These are phyloP conservation scores for Paramecium tetraurelia DNA, from an alignment of 73 alveolate genomes.

Conservation along the genomic window DNA sequence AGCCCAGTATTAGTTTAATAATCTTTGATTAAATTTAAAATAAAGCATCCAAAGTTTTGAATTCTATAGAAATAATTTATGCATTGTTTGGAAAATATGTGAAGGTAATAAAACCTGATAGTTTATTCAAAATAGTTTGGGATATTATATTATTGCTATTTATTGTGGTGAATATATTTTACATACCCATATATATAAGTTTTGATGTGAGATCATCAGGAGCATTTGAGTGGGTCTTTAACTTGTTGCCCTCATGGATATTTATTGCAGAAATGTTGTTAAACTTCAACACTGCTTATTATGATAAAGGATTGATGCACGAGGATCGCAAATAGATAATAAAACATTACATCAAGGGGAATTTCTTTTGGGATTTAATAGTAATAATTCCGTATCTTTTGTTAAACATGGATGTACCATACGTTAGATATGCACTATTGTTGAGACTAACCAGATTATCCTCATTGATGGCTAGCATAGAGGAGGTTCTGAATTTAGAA, in stretches of 20 bases:
- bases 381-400: constrained; percentile 65
- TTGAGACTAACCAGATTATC: constrained; percentile 67
- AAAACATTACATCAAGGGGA: constrained; percentile 66
- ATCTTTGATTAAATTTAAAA: not conserved
- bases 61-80: not conserved
- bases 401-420: constrained; percentile 44
- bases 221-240: constrained; percentile 6
- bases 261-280: constrained; percentile 66
- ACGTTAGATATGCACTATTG: constrained; percentile 68
- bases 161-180: constrained; percentile 41
- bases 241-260: constrained; percentile 54
- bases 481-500: constrained; percentile 56
- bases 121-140: constrained; percentile 51
- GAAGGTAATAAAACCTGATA: constrained; percentile 53
- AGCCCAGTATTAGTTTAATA: not conserved
- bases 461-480: constrained; percentile 62
- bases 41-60: not conserved
- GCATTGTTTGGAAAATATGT: not conserved
- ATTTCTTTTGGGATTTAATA: constrained; percentile 69
- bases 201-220: constrained; percentile 46
- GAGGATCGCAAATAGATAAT: constrained; percentile 66
- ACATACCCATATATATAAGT: constrained; percentile 53
- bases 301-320: constrained; percentile 68
- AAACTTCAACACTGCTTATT: constrained; percentile 76
- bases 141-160: constrained; percentile 29